These are phyloP conservation scores for Lactarius tabidus DNA, from an alignment of 768 basidiomycete species.

Conservation along the genomic window DNA sequence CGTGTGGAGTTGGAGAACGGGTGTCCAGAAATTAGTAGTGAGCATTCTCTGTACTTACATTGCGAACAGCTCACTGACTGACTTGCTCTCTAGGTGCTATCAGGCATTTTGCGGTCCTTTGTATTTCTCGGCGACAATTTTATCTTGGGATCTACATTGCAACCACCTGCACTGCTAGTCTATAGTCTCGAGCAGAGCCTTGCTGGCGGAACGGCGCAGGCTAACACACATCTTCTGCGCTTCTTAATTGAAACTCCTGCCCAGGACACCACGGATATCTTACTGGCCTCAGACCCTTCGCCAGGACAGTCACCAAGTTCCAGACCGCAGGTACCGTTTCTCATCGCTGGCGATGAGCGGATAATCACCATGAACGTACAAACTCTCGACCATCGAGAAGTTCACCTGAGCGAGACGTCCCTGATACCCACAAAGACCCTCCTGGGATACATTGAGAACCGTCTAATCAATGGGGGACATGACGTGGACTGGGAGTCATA, in stretches of 20 bases:
- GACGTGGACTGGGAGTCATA: slow-evolving; percentile 19
- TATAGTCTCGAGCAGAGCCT: slow-evolving; percentile 14
- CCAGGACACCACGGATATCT: neutral
- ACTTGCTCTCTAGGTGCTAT: slow-evolving; percentile 5
- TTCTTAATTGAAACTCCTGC: neutral
- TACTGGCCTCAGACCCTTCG: slow-evolving; percentile 19
- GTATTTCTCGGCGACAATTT: slow-evolving; percentile 10
- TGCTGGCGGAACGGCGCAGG: neutral
- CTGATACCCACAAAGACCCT: slow-evolving; percentile 13
- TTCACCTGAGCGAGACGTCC: neutral
- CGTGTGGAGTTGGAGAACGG: slow-evolving; percentile 26
- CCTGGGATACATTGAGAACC: slow-evolving; percentile 2
- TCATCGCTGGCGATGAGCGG: slow-evolving; percentile 11
- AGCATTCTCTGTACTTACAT: neutral
- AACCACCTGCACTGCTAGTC: slow-evolving; percentile 15
- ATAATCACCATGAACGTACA: slow-evolving; percentile 9
- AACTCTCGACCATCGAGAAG: neutral
- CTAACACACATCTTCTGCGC: slow-evolving; percentile 8
- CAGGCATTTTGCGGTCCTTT: slow-evolving; percentile 11
- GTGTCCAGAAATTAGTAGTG: slow-evolving; percentile 16
- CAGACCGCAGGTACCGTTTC: slow-evolving; percentile 30
- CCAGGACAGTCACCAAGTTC: slow-evolving; percentile 7
- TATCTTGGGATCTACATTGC: slow-evolving; percentile 15
- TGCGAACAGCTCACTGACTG: neutral
- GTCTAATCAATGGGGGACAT: neutral